These are phyloP conservation scores for Stereum hirsutum DNA, from an alignment of 1,284 basidiomycete species.

Conservation along the genomic window DNA sequence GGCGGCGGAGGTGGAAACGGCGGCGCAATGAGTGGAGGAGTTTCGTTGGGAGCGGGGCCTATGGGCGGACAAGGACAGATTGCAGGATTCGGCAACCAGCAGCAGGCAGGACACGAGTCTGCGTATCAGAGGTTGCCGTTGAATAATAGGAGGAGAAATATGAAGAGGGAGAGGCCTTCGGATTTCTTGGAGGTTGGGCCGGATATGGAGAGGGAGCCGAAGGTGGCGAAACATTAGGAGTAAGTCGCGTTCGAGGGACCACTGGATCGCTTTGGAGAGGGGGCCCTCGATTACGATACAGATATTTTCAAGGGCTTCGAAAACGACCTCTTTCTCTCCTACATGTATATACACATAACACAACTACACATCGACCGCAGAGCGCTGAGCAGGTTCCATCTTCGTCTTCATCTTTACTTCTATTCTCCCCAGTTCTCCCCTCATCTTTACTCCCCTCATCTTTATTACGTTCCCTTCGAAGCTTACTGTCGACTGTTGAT, in stretches of 20 bases:
- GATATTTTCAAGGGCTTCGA: neutral
- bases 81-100: conserved; percentile 42
- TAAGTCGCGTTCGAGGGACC: conserved; percentile 18
- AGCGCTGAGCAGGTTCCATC: neutral
- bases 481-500: too few species aligned
- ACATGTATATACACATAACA: conserved; percentile 1
- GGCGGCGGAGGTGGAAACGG: too few species aligned
- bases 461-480: too few species aligned
- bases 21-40: too few species aligned
- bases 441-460: too few species aligned
- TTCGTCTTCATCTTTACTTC: too few species aligned
- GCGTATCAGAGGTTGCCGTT: conserved; percentile 77
- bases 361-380: neutral
- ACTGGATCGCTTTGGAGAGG: neutral
- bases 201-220: conserved; percentile 43
- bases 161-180: conserved; percentile 73
- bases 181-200: conserved; percentile 71
- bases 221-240: conserved; percentile 71
- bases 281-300: neutral
- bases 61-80: neutral
- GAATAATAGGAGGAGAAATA: conserved; percentile 63
- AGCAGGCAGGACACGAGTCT: conserved; percentile 59
- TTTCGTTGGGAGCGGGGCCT: too few species aligned
- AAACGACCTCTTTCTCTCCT: too few species aligned
- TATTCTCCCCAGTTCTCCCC: too few species aligned